Percentiles rank a stretch among this genome's conserved stretches.
Evolutionary conservation across 768 basidiomycete species (phyloP).

Genomic region (Auricularia cornea): DNA sequence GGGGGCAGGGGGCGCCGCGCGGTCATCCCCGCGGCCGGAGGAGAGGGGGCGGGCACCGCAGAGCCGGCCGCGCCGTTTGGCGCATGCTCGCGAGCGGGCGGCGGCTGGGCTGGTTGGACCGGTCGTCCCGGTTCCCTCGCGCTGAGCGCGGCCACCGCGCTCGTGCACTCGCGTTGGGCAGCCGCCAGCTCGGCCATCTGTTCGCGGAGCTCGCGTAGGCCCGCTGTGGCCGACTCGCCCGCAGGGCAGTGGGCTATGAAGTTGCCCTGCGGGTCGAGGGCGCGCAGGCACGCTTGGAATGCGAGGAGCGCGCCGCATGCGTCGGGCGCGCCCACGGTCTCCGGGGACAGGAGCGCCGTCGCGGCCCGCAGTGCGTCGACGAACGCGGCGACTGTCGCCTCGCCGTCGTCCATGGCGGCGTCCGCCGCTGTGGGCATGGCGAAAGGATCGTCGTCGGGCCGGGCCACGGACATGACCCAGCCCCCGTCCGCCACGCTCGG

Average conservation of each 20-base stretch:
- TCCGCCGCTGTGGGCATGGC: background rate
- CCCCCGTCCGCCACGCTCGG: no score
- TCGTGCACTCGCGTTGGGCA: background rate
- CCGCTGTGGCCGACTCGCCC: background rate
- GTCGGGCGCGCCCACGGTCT: background rate
- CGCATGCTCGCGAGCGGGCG: no score
- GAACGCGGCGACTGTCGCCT: background rate
- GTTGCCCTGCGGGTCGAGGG: background rate
- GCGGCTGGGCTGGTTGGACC: no score
- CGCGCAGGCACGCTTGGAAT: background rate
- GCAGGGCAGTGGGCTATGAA: background rate
- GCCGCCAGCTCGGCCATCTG: background rate
- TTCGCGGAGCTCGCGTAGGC: background rate
- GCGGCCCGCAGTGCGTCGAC: background rate
- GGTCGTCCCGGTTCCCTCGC: no score
- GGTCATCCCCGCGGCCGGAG: no score
- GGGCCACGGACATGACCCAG: no score
- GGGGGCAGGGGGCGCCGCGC: no score
- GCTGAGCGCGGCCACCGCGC: no score
- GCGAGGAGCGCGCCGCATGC: background rate
- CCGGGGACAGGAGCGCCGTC: background rate
- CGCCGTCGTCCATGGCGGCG: background rate
- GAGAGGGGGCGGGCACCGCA: no score
- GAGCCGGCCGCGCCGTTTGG: no score
- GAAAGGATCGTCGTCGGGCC: background rate